These are phyloP conservation scores for Trichothecium sympodiale DNA, from an alignment of 2,329 filamentous ascomycete genomes.

Conservation along the genomic window DNA sequence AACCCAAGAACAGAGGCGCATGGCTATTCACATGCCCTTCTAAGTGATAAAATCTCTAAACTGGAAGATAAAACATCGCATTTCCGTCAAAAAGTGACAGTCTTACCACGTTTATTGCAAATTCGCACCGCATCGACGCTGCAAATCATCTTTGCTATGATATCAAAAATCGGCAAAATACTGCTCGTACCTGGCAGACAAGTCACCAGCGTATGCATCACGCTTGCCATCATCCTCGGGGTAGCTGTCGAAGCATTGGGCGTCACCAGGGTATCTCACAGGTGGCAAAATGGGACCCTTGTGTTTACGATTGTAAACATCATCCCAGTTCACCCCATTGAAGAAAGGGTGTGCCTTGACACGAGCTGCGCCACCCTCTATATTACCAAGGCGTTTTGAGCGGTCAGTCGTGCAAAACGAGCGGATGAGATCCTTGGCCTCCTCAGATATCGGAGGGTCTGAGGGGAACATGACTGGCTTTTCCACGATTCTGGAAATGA, in stretches of 20 bases:
- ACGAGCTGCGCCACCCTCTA: slow-evolving; percentile 58
- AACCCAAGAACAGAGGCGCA: too few species aligned
- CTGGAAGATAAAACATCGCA: too few species aligned
- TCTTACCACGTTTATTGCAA: too few species aligned
- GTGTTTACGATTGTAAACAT: slow-evolving; percentile 51
- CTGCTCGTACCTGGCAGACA: slow-evolving; percentile 57
- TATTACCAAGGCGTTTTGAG: slow-evolving; percentile 66
- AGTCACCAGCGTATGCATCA: slow-evolving; percentile 57
- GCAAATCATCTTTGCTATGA: neutral
- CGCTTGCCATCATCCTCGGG: slow-evolving; percentile 60
- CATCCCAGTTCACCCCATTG: slow-evolving; percentile 61
- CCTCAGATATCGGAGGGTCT: slow-evolving; percentile 51
- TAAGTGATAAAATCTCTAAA: too few species aligned
- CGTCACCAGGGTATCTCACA: slow-evolving; percentile 60
- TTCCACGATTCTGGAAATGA: slow-evolving; percentile 55
- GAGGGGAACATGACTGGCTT: slow-evolving; percentile 66
- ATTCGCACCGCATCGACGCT: neutral
- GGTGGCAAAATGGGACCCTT: slow-evolving; percentile 67
- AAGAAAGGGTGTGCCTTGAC: slow-evolving; percentile 75
- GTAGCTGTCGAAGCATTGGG: slow-evolving; percentile 73
- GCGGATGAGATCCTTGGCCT: slow-evolving; percentile 64
- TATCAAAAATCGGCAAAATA: slow-evolving; percentile 60
- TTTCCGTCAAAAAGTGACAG: too few species aligned
- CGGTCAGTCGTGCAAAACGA: slow-evolving; percentile 71
- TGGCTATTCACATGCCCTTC: too few species aligned